Evolutionary conservation across 2,329 filamentous ascomycete species (phyloP).

Genomic region (Chalara sp.): DNA sequence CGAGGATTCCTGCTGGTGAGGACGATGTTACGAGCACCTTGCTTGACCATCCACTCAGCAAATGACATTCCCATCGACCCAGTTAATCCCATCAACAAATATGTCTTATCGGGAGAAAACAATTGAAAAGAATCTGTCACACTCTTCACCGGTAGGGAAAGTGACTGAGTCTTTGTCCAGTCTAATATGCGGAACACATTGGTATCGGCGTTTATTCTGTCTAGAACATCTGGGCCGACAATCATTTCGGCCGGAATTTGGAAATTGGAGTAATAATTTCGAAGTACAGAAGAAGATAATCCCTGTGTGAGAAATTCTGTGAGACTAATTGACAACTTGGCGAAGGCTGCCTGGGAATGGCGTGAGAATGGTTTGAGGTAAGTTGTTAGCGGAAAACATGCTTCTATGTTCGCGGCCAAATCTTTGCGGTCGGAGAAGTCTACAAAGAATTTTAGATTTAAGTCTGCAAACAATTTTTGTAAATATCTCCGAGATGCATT

Average conservation of each 20-base stretch:
- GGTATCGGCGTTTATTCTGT: neutral
- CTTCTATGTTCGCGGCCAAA: neutral
- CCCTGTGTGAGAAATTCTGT: neutral
- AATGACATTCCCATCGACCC: neutral
- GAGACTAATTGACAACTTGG: neutral
- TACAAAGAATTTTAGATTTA: neutral
- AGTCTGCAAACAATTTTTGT: neutral
- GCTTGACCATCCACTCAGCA: conserved; percentile 31
- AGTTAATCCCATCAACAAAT: neutral
- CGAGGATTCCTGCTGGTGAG: conserved; percentile 34
- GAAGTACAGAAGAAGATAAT: neutral
- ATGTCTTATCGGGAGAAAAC: neutral
- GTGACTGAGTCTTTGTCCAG: neutral
- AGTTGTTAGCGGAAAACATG: neutral
- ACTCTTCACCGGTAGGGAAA: too few relatives aligned
- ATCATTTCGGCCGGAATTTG: neutral
- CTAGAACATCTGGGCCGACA: neutral
- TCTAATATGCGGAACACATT: neutral
- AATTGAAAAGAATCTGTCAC: neutral
- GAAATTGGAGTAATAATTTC: neutral
- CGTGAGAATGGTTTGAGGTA: neutral
- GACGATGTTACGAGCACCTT: conserved; percentile 31
- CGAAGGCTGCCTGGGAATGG: neutral
- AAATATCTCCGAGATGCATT: neutral
- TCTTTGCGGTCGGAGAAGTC: neutral